Evolutionary conservation across 1,139 yeast genomes (phyloP).

Genomic region (Saccharomyces hybrid): DNA sequence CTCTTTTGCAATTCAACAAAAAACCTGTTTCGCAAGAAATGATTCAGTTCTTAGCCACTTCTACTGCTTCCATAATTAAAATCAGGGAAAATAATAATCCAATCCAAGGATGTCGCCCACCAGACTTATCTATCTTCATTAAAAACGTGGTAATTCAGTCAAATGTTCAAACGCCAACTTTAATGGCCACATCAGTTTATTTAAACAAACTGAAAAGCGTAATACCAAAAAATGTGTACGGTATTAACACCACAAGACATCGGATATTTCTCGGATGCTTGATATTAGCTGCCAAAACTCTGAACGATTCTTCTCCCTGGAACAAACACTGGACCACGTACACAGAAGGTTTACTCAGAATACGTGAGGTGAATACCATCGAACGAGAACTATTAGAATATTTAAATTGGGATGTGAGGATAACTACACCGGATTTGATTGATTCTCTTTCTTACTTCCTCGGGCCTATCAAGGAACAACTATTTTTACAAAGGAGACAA

Average conservation of each 20-base stretch:
- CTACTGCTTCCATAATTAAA: slow-evolving; percentile 74
- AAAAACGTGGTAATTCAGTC: slow-evolving; percentile 66
- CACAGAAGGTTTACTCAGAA: slow-evolving; percentile 71
- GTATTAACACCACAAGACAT: slow-evolving; percentile 91
- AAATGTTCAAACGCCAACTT: slow-evolving; percentile 89
- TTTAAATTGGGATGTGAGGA: slow-evolving; percentile 76
- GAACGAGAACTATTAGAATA: slow-evolving; percentile 80
- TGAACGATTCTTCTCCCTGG: slow-evolving; percentile 89
- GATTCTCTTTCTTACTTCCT: slow-evolving; percentile 67
- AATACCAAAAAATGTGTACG: slow-evolving; percentile 84
- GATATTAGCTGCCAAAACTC: slow-evolving; percentile 80
- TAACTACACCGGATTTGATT: slow-evolving; percentile 62
- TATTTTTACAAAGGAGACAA: slow-evolving; percentile 10
- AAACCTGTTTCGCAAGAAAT: slow-evolving; percentile 72
- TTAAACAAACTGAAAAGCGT: slow-evolving; percentile 67
- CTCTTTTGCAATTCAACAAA: slow-evolving; percentile 65
- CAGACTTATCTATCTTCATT: slow-evolving; percentile 51
- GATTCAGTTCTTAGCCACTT: slow-evolving; percentile 73
- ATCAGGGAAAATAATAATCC: slow-evolving; percentile 32
- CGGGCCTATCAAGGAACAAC: slow-evolving; percentile 50
- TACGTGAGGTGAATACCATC: slow-evolving; percentile 80
- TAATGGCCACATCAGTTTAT: slow-evolving; percentile 86
- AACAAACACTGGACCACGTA: slow-evolving; percentile 94
- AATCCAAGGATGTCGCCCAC: slow-evolving; percentile 28
- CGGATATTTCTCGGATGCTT: slow-evolving; percentile 84